Evolutionary conservation across 352 stramenopile species (phyloP).

Genomic region (Peronospora destructor): DNA sequence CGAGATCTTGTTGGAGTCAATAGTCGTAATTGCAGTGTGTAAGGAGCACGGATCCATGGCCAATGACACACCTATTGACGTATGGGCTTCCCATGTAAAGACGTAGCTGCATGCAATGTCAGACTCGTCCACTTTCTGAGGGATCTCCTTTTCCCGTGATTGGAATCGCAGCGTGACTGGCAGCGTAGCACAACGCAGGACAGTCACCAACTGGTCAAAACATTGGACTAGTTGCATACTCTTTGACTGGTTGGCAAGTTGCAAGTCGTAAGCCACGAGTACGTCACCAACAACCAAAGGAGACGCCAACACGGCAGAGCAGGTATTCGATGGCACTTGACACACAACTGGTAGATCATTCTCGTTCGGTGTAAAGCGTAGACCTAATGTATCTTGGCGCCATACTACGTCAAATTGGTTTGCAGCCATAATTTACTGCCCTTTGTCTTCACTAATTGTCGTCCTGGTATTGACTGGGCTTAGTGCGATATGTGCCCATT

Average conservation of each 20-base stretch:
- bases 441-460: too few species aligned
- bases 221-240: slow-evolving; percentile 30
- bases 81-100: slow-evolving; percentile 45
- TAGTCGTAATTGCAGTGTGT: slow-evolving; percentile 56
- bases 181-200: slow-evolving; percentile 44
- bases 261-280: slow-evolving; percentile 49
- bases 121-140: slow-evolving; percentile 29
- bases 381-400: slow-evolving; percentile 40
- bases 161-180: slow-evolving; percentile 61
- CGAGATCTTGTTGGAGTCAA: slow-evolving; percentile 57
- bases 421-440: slow-evolving; percentile 12
- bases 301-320: slow-evolving; percentile 42
- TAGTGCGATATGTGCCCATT: too few species aligned
- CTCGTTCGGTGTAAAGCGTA: slow-evolving; percentile 74
- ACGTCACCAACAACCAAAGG: slow-evolving; percentile 53
- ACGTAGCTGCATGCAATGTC: slow-evolving; percentile 42
- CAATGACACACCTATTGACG: slow-evolving; percentile 59
- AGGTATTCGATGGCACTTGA: slow-evolving; percentile 45
- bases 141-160: slow-evolving; percentile 44
- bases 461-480: too few species aligned
- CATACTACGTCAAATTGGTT: slow-evolving; percentile 55
- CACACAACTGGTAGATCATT: slow-evolving; percentile 63
- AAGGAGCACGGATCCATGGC: slow-evolving; percentile 73
- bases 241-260: slow-evolving; percentile 18
- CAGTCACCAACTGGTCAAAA: slow-evolving; percentile 46